These are phyloP conservation scores for Verticillium nubilum DNA, from an alignment of 2,329 filamentous ascomycete genomes.

Conservation along the genomic window DNA sequence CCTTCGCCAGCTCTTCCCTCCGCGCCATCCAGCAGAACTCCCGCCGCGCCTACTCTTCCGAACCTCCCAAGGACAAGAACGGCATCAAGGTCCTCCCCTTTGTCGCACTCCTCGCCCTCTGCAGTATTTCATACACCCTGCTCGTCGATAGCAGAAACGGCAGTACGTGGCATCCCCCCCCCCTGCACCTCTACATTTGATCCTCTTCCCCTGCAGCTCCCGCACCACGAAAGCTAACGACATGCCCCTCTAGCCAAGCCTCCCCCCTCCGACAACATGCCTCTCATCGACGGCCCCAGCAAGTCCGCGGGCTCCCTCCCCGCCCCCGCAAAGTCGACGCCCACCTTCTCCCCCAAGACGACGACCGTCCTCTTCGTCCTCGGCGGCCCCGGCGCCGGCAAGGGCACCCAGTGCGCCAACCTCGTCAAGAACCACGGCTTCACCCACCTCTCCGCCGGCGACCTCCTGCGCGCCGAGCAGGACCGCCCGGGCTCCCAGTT, in stretches of 20 bases:
- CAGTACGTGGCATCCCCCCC: not conserved
- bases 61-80: slow-evolving; percentile 28
- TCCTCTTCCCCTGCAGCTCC: no score
- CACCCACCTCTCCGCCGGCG: slow-evolving; percentile 87
- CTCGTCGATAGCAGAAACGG: slow-evolving; percentile 38
- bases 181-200: no score
- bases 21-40: slow-evolving; percentile 11
- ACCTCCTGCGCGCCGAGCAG: slow-evolving; percentile 91
- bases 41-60: slow-evolving; percentile 35
- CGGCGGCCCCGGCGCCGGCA: slow-evolving; percentile 90
- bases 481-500: slow-evolving; percentile 80
- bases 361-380: slow-evolving; percentile 97
- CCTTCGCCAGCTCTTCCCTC: slow-evolving; percentile 5
- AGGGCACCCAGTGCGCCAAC: slow-evolving; percentile 90
- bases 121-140: slow-evolving; percentile 42
- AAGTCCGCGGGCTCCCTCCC: slow-evolving; percentile 36
- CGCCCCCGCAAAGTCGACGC: slow-evolving; percentile 48
- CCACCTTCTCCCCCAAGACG: slow-evolving; percentile 68
- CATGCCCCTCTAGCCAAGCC: slow-evolving; percentile 6
- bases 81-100: slow-evolving; percentile 55
- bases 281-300: slow-evolving; percentile 26
- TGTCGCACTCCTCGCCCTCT: slow-evolving; percentile 40
- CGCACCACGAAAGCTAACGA: not conserved
- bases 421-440: slow-evolving; percentile 86
- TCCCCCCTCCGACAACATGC: slow-evolving; percentile 25